Evolutionary conservation across 257 asterid genomes (phyloP).

Genomic region (Gardenia jasminoides): DNA sequence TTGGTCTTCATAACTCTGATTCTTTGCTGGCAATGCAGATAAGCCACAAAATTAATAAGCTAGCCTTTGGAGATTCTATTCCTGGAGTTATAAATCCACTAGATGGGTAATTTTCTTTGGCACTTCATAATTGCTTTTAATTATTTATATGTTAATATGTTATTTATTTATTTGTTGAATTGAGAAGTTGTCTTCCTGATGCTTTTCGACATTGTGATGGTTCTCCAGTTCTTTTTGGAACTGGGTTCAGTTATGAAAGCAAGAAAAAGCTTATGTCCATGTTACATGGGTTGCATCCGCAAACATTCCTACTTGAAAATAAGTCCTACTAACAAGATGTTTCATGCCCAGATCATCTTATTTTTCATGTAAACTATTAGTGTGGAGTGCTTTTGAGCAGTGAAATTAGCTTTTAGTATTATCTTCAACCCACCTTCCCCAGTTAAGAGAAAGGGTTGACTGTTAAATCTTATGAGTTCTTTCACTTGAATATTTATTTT

Average conservation of each 20-base stretch:
- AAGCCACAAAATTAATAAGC: constrained; percentile 83
- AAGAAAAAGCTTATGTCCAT: not conserved
- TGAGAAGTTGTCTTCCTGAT: not conserved
- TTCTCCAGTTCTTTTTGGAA: not conserved
- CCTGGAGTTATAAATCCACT: constrained; percentile 91
- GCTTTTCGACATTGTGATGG: not conserved
- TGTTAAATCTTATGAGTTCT: not conserved
- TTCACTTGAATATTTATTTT: constrained; percentile 1
- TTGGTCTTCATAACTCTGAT: constrained; percentile 8
- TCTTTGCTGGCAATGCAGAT: constrained; percentile 54
- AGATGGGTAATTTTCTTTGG: constrained; percentile 68
- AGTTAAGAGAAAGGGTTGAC: not conserved
- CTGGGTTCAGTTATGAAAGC: not conserved
- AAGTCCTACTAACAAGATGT: not conserved
- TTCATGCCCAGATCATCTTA: not conserved
- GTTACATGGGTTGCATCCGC: not conserved
- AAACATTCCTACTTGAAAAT: not conserved
- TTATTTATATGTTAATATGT: not conserved
- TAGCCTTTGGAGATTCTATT: constrained; percentile 82
- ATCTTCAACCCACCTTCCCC: not conserved
- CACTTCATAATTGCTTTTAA: constrained; percentile 8
- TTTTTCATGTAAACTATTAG: not conserved
- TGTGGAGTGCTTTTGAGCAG: not conserved
- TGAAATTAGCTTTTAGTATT: not conserved
- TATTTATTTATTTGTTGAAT: not conserved